Percentiles rank a stretch among this genome's conserved stretches.
Evolutionary conservation across 2,329 filamentous ascomycete species (phyloP).

Genomic region (Cladorrhinum sp.): DNA sequence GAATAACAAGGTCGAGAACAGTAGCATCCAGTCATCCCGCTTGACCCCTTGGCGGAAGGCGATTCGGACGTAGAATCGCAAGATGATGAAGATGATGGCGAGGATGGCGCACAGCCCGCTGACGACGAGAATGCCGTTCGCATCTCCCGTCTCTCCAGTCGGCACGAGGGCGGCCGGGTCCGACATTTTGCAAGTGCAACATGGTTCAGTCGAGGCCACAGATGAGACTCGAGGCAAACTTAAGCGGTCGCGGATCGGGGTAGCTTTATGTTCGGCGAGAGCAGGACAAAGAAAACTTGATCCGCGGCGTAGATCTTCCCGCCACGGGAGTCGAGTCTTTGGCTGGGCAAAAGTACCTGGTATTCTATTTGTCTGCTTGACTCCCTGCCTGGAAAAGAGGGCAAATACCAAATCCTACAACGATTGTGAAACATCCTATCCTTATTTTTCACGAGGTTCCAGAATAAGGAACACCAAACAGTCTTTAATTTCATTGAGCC

Average conservation of each 20-base stretch:
- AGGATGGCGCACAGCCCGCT: not conserved
- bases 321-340: too few species aligned
- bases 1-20: not conserved
- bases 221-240: not conserved
- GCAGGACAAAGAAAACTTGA: too few species aligned
- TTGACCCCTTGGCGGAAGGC: constrained; percentile 3
- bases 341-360: too few species aligned
- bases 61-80: constrained; percentile 8
- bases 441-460: too few species aligned
- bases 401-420: too few species aligned
- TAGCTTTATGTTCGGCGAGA: not conserved
- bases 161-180: not conserved
- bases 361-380: too few species aligned
- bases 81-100: not conserved
- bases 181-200: not conserved
- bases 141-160: not conserved
- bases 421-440: too few species aligned
- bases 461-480: too few species aligned
- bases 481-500: too few species aligned
- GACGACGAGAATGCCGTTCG: not conserved
- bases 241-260: not conserved
- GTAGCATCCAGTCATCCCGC: constrained; percentile 9
- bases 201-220: not conserved
- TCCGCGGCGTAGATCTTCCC: too few species aligned
- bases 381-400: too few species aligned